phyloP scores from a whole-genome alignment of 2,329 filamentous ascomycete species.

The Pseudogymnoascus sp. region DNA sequence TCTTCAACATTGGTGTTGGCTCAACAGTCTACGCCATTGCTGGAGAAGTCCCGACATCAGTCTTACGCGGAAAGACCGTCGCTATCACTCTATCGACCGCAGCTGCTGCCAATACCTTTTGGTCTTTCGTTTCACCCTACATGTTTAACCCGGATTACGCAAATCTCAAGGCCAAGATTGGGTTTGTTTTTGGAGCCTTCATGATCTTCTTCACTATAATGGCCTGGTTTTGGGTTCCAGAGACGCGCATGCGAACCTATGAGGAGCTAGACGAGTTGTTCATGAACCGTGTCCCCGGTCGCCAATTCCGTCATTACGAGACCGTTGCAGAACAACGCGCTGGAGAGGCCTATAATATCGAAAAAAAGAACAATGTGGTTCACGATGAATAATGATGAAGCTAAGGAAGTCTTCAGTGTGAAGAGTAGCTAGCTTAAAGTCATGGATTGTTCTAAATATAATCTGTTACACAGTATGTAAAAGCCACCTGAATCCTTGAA shows the following conservation, averaged over 20 bases:
- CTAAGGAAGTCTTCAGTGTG: neutral
- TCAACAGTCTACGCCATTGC: slow-evolving; percentile 23
- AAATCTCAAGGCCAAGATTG: slow-evolving; percentile 35
- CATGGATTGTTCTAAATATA: neutral
- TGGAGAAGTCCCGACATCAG: slow-evolving; percentile 20
- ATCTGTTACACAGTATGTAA: neutral
- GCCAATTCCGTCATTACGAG: slow-evolving; percentile 13
- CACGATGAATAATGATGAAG: neutral
- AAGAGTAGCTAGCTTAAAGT: neutral
- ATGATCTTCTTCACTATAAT: slow-evolving; percentile 28
- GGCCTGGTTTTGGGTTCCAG: slow-evolving; percentile 34
- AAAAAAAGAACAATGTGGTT: neutral
- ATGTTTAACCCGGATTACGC: slow-evolving; percentile 33
- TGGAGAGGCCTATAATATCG: neutral
- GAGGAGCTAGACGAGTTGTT: slow-evolving; percentile 21
- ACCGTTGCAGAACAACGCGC: neutral
- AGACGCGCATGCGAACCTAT: slow-evolving; percentile 21
- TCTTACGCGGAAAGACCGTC: slow-evolving; percentile 21
- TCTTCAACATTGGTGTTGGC: slow-evolving; percentile 16
- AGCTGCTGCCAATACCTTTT: slow-evolving; percentile 18
- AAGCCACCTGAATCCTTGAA: neutral
- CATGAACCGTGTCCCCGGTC: slow-evolving; percentile 12
- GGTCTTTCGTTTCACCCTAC: slow-evolving; percentile 33
- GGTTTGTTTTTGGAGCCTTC: slow-evolving; percentile 34
- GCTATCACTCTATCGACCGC: slow-evolving; percentile 17